Evolutionary conservation across 2,329 filamentous ascomycete species (phyloP).

Genomic region (Monosporascus sp.): DNA sequence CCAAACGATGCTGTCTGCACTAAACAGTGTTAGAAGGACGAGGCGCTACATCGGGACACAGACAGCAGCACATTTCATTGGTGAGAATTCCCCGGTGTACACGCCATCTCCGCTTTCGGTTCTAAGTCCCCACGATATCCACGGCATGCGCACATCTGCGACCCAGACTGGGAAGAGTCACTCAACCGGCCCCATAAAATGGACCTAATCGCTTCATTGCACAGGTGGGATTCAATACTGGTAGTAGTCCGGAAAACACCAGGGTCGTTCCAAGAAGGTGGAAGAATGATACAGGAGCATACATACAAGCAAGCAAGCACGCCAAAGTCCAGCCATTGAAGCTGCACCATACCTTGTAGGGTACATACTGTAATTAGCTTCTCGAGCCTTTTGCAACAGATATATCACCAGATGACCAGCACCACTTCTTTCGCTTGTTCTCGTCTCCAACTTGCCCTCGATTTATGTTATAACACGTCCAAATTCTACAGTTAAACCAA

Average conservation of each 20-base stretch:
- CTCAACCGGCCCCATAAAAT: not conserved
- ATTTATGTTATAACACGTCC: too few species aligned
- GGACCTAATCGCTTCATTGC: not conserved
- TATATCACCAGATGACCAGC: not conserved
- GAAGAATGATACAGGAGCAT: not conserved
- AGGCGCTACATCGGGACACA: conserved; percentile 14
- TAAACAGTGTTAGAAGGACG: conserved; percentile 5
- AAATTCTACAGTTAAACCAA: too few species aligned
- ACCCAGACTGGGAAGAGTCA: not conserved
- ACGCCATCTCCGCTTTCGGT: conserved; percentile 24
- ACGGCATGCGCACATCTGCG: not conserved
- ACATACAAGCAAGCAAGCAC: not conserved
- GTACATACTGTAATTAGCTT: not conserved
- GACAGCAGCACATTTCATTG: conserved; percentile 8
- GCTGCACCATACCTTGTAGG: too few species aligned
- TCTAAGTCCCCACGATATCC: not conserved
- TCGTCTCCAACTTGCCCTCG: not conserved
- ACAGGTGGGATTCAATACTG: not conserved
- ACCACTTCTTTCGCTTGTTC: not conserved
- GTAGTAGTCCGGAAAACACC: not conserved
- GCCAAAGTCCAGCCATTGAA: too few species aligned
- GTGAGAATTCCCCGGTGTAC: conserved; percentile 11
- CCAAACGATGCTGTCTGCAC: not conserved
- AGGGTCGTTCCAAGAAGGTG: not conserved
- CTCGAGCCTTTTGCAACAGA: not conserved